Evolutionary conservation across 2,329 filamentous ascomycete species (phyloP).

Genomic region (Helicocarpus griseus): DNA sequence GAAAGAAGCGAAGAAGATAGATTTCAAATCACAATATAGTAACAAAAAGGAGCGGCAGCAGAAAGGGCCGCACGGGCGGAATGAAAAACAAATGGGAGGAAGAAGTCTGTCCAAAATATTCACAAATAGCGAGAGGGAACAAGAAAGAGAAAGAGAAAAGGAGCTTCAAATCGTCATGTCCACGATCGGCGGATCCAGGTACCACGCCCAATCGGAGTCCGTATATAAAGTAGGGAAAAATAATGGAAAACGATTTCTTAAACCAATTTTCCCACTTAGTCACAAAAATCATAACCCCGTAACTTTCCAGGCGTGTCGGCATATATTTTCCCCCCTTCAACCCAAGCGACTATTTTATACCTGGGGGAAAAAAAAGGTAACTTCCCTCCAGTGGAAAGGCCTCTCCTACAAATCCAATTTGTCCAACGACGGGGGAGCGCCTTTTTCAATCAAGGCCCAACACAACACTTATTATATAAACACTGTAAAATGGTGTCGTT

Average conservation of each 20-base stretch:
- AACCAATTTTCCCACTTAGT: no score
- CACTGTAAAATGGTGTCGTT: not conserved
- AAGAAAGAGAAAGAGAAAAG: not conserved
- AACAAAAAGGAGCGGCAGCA: slow-evolving; percentile 2
- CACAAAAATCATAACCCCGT: no score
- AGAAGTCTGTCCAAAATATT: not conserved
- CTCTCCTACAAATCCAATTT: not conserved
- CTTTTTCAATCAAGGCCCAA: not conserved
- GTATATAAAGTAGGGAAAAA: not conserved
- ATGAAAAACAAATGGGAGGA: not conserved
- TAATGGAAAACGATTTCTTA: not conserved
- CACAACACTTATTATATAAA: not conserved
- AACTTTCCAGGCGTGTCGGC: not conserved
- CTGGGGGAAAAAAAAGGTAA: not conserved
- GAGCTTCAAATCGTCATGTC: not conserved
- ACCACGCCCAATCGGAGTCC: not conserved
- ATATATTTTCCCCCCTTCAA: not conserved
- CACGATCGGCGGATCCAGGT: not conserved
- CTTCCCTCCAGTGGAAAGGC: not conserved
- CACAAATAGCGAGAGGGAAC: slow-evolving; percentile 7
- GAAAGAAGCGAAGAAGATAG: not conserved
- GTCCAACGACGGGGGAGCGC: not conserved
- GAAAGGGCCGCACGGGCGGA: not conserved
- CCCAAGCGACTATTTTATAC: not conserved
- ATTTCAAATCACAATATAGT: not conserved